Percentiles rank a stretch among this genome's conserved stretches.
phyloP scores from a whole-genome alignment of 2,329 filamentous ascomycete genomes.

The Alternaria infectoria region DNA sequence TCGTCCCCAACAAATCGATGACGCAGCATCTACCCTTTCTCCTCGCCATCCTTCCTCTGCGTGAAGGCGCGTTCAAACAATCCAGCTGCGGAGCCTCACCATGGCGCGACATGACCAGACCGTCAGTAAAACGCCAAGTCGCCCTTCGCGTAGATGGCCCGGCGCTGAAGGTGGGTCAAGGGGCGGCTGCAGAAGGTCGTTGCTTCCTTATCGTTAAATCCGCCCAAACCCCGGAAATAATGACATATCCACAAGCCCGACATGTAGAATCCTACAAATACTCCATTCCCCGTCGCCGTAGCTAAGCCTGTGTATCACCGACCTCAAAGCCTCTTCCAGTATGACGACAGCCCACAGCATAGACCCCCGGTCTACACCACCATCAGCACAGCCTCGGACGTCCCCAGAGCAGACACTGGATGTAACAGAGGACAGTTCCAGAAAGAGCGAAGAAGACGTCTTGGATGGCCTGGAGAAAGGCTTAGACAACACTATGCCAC shows the following conservation, averaged over 20 bases:
- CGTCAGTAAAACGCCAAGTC: not conserved
- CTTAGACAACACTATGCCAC: not conserved
- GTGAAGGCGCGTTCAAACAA: not conserved
- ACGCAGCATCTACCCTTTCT: conserved; percentile 3
- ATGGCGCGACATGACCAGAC: not conserved
- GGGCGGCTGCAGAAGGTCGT: not conserved
- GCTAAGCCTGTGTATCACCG: not conserved
- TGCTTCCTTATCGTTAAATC: conserved; percentile 1
- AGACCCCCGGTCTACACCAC: not conserved
- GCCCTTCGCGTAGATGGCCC: not conserved
- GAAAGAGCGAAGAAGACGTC: conserved; percentile 12
- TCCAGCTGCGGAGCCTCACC: not conserved
- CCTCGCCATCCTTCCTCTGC: not conserved
- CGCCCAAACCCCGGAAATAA: conserved; percentile 18
- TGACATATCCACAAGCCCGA: not conserved
- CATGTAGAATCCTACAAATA: conserved; percentile 7
- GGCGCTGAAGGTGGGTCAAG: conserved; percentile 2
- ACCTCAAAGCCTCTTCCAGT: not conserved
- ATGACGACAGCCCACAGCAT: not conserved
- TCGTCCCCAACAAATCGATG: not conserved
- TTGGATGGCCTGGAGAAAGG: conserved; percentile 16
- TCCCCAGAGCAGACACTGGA: not conserved
- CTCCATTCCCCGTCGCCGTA: not conserved
- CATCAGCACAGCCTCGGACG: not conserved
- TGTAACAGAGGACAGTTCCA: not conserved